Evolutionary conservation across 2,329 filamentous ascomycete genomes (phyloP).

Genomic region (Fusarium equiseti): DNA sequence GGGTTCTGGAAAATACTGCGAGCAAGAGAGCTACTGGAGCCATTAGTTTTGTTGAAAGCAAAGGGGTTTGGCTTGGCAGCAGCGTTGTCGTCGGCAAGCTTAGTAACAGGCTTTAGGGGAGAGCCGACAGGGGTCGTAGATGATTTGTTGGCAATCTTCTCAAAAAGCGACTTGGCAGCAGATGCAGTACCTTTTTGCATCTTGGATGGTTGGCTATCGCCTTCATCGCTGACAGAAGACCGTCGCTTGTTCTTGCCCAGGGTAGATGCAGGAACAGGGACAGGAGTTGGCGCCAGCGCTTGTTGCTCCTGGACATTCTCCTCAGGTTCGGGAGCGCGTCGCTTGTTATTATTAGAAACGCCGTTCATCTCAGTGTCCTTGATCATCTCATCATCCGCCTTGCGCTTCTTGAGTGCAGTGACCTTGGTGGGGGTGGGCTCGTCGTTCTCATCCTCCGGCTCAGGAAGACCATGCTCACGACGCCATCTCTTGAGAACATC

Average conservation of each 20-base stretch:
- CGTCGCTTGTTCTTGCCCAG: slow-evolving; percentile 66
- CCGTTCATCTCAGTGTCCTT: slow-evolving; percentile 53
- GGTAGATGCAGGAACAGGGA: slow-evolving; percentile 45
- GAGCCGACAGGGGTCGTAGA: slow-evolving; percentile 51
- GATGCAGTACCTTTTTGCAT: slow-evolving; percentile 64
- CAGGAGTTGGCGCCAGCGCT: slow-evolving; percentile 53
- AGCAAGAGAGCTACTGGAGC: slow-evolving; percentile 50
- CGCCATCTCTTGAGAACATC: slow-evolving; percentile 71
- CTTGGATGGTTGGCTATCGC: slow-evolving; percentile 64
- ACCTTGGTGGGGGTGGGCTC: slow-evolving; percentile 51
- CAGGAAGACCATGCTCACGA: slow-evolving; percentile 66
- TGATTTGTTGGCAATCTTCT: slow-evolving; percentile 67
- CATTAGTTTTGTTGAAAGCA: slow-evolving; percentile 53
- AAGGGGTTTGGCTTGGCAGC: slow-evolving; percentile 52
- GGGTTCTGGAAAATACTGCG: slow-evolving; percentile 59
- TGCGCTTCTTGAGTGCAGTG: slow-evolving; percentile 64
- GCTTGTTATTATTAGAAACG: slow-evolving; percentile 59
- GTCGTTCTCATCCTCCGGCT: slow-evolving; percentile 60
- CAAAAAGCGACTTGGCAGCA: slow-evolving; percentile 67
- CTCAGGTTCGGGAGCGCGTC: slow-evolving; percentile 59
- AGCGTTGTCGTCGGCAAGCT: slow-evolving; percentile 44
- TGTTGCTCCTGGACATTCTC: slow-evolving; percentile 55
- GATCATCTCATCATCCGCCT: slow-evolving; percentile 65
- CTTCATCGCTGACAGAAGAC: slow-evolving; percentile 59
- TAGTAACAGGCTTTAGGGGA: slow-evolving; percentile 50